phyloP scores from a whole-genome alignment of 495 filamentous ascomycete species.

The Bathelium albidoporum region DNA sequence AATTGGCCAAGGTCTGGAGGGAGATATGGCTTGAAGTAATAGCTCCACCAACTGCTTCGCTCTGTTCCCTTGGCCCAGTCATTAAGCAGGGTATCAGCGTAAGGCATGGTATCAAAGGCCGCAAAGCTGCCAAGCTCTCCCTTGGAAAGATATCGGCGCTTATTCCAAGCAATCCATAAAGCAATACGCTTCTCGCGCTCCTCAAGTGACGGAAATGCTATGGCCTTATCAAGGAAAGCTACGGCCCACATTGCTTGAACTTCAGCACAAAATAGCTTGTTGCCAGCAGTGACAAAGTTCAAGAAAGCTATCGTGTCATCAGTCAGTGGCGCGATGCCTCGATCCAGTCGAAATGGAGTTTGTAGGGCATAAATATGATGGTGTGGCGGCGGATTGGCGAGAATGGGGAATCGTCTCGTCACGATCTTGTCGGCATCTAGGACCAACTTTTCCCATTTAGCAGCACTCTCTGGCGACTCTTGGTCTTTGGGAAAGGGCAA shows the following conservation, averaged over 20 bases:
- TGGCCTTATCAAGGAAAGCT: conserved; percentile 30
- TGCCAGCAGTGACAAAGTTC: conserved; percentile 25
- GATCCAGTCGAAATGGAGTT: conserved; percentile 7
- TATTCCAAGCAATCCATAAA: conserved; percentile 25
- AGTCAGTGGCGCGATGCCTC: conserved; percentile 2
- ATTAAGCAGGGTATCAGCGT: conserved; percentile 29
- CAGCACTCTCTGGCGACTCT: not conserved
- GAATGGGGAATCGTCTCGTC: conserved; percentile 28
- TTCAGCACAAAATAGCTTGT: conserved; percentile 32
- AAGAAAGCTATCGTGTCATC: conserved; percentile 37
- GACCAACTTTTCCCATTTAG: conserved; percentile 17
- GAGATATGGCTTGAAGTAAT: no score
- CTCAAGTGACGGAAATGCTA: conserved; percentile 15
- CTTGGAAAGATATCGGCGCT: conserved; percentile 30
- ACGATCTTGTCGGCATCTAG: conserved; percentile 27
- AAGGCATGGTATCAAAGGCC: conserved; percentile 29
- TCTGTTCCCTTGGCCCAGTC: no score
- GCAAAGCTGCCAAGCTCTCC: conserved; percentile 31
- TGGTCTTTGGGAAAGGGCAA: not conserved
- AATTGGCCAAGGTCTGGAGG: no score
- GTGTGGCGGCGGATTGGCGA: conserved; percentile 8
- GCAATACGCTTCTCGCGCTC: conserved; percentile 29
- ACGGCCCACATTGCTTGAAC: conserved; percentile 37
- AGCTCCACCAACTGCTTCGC: no score
- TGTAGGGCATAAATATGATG: not conserved